These are phyloP conservation scores for Alternaria ethzedia DNA, from an alignment of 2,329 filamentous ascomycete genomes.

Conservation along the genomic window DNA sequence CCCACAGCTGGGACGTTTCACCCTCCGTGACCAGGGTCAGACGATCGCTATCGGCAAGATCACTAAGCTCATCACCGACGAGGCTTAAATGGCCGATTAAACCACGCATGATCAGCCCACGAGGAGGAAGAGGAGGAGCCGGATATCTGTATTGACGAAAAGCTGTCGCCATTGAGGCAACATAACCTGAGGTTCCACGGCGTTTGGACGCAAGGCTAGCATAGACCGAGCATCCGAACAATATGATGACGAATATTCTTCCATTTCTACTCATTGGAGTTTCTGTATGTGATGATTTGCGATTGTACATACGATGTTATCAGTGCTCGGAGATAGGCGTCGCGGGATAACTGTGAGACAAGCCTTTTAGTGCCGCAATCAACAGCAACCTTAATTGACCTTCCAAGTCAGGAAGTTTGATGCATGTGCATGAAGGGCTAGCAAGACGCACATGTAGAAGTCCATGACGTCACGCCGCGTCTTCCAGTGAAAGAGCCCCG, in stretches of 20 bases:
- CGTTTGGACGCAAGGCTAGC: constrained; percentile 1
- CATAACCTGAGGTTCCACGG: background rate
- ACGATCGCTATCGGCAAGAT: constrained; percentile 99
- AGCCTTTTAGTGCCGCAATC: constrained; percentile 45
- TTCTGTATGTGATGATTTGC: background rate
- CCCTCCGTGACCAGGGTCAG: constrained; percentile 73
- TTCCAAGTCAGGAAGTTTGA: constrained; percentile 23
- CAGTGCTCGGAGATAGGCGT: background rate
- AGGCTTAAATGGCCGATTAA: constrained; percentile 15
- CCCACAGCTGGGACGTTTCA: constrained; percentile 65
- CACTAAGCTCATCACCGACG: constrained; percentile 75
- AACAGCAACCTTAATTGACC: constrained; percentile 35
- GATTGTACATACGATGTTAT: background rate
- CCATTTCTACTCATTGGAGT: background rate
- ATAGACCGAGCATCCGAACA: constrained; percentile 7
- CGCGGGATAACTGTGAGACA: constrained; percentile 22
- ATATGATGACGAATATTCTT: constrained; percentile 7
- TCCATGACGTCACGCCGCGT: background rate
- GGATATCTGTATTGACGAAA: background rate
- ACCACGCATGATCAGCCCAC: background rate
- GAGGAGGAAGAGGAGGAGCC: background rate
- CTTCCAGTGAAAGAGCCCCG: background rate
- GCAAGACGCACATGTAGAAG: background rate
- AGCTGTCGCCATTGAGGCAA: background rate
- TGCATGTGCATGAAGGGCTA: background rate